These are phyloP conservation scores for Piromyces sp. DNA, from an alignment of 192 early-diverging fungal species.

Conservation along the genomic window DNA sequence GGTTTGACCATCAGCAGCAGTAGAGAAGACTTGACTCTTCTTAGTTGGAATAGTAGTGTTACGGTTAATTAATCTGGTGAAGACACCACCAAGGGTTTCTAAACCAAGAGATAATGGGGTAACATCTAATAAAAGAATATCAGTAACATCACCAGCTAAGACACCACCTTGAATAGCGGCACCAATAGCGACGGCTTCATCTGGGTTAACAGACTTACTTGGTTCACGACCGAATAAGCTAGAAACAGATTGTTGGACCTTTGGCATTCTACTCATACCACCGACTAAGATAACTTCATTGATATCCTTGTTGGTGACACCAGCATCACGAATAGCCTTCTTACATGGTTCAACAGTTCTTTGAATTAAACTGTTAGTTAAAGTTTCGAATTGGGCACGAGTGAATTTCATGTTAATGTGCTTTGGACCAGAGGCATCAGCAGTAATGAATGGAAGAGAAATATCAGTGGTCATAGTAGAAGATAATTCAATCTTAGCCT, in stretches of 20 bases:
- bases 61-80: constrained; percentile 87
- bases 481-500: constrained; percentile 97
- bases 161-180: constrained; percentile 98
- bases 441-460: constrained; percentile 90
- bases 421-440: constrained; percentile 79
- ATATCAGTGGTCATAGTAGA: constrained; percentile 88
- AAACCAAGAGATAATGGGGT: constrained; percentile 95
- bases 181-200: constrained; percentile 95
- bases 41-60: constrained; percentile 99
- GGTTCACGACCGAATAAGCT: constrained; percentile 76
- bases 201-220: constrained; percentile 90
- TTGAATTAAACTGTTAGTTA: constrained; percentile 64
- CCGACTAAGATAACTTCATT: constrained; percentile 92
- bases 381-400: constrained; percentile 71
- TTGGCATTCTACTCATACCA: constrained; percentile 95
- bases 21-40: constrained; percentile 98
- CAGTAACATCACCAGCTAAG: constrained; percentile 84
- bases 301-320: constrained; percentile 59
- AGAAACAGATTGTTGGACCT: constrained; percentile 86
- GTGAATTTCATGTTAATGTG: constrained; percentile 92
- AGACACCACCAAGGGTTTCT: constrained; percentile 94
- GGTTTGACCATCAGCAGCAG: constrained; percentile 93
- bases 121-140: constrained; percentile 89
- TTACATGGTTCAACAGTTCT: constrained; percentile 86
- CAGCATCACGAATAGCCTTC: constrained; percentile 91